phyloP scores from a whole-genome alignment of 1,284 basidiomycete genomes.

The Tilletia walkeri region DNA sequence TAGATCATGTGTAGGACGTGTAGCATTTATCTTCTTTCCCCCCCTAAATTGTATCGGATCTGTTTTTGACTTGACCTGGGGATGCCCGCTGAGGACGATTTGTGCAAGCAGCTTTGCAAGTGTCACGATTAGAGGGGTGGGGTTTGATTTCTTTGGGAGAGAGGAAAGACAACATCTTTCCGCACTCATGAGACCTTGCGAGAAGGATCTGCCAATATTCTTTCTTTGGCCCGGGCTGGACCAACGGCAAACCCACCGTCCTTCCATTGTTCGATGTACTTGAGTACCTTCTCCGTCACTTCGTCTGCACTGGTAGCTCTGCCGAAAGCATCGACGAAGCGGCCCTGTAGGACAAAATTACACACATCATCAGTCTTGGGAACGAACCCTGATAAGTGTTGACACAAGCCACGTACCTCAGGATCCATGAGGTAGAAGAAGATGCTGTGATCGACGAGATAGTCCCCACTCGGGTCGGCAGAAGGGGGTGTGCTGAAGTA shows the following conservation, averaged over 20 bases:
- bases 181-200: slow-evolving; percentile 64
- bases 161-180: no score
- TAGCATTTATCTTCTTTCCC: slow-evolving; percentile 76
- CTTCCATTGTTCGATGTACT: slow-evolving; percentile 62
- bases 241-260: slow-evolving; percentile 38
- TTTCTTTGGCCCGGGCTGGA: slow-evolving; percentile 66
- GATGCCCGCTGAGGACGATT: neutral
- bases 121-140: no score
- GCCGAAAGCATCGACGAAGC: slow-evolving; percentile 93
- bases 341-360: neutral
- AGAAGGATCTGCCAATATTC: slow-evolving; percentile 75
- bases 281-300: slow-evolving; percentile 63
- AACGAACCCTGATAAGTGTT: neutral
- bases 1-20: slow-evolving; percentile 57
- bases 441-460: slow-evolving; percentile 76
- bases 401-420: slow-evolving; percentile 22
- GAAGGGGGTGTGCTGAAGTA: slow-evolving; percentile 93
- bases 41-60: slow-evolving; percentile 62
- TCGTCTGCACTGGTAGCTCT: slow-evolving; percentile 73
- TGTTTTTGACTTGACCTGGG: no score
- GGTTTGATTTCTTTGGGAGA: no score
- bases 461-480: slow-evolving; percentile 73
- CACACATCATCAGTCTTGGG: neutral
- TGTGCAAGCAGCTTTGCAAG: no score
- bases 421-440: slow-evolving; percentile 99